A percentile compares a stretch with the other conserved stretches of the same genome.
Conservation (phyloP, 148 eudicot species). For the Silene uniflora region DNA sequence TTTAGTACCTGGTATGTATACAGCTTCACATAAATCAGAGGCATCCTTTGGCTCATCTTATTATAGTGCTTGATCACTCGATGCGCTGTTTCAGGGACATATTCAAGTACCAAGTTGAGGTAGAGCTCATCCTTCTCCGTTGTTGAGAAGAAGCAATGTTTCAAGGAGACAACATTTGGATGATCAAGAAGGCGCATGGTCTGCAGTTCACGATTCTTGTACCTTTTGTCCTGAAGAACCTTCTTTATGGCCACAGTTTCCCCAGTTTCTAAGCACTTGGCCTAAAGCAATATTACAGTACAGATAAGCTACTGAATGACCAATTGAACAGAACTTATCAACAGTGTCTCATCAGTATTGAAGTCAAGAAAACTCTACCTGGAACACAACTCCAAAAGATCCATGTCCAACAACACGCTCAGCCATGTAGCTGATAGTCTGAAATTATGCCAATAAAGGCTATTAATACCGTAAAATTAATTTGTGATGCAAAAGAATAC, state of each 20-base stretch:
- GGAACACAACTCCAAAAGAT: slow-evolving; percentile 64
- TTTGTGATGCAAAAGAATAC: neutral
- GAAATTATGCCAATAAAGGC: slow-evolving; percentile 15
- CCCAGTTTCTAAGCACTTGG: slow-evolving; percentile 77
- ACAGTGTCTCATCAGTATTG: neutral
- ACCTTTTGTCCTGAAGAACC: slow-evolving; percentile 79
- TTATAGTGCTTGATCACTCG: slow-evolving; percentile 61
- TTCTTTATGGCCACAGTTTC: slow-evolving; percentile 77
- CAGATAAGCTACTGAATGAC: slow-evolving; percentile 10
- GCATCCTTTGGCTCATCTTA: slow-evolving; percentile 68
- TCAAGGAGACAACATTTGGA: slow-evolving; percentile 62
- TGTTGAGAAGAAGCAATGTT: slow-evolving; percentile 76
- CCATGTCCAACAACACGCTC: slow-evolving; percentile 67
- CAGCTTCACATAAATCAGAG: slow-evolving; percentile 61
- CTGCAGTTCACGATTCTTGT: slow-evolving; percentile 73
- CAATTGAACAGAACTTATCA: neutral
- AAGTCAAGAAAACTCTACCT: slow-evolving; percentile 25
- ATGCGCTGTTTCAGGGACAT: slow-evolving; percentile 73
- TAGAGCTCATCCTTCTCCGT: slow-evolving; percentile 71
- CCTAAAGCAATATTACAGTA: slow-evolving; percentile 32
- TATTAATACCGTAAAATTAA: neutral
- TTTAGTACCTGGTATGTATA: slow-evolving; percentile 64
- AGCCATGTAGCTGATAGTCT: slow-evolving; percentile 67
- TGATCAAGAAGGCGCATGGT: slow-evolving; percentile 71
- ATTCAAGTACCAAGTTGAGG: slow-evolving; percentile 70